Base-by-base conservation (phyloP, 257 asterid genomes). In the Nicotiana attenuata region DNA sequence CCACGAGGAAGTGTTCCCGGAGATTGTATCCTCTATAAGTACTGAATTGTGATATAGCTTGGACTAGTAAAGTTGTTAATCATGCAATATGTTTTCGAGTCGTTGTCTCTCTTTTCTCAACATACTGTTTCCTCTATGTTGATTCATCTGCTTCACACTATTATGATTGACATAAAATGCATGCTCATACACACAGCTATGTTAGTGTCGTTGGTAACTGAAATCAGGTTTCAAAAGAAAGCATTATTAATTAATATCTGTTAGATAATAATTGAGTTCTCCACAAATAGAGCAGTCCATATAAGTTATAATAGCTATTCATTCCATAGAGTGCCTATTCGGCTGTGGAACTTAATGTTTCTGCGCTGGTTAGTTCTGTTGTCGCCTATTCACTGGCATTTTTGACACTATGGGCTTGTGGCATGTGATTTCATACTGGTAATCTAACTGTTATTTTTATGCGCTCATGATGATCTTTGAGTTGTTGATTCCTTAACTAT, bases 1-100 rank as follows among this genome's bases (percentile, higher is more conserved):
- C 97, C 99, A 60, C 91, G 82, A 83, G 99, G 97, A 87, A 90
- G 81, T 85, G 89, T 83, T 59, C 87, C 87, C 75, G 97, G 97
- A 83, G 99, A 96, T 87, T 96, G 98, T 96, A 96, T 92, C 99
- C 98, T 83, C 45, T 85, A 77, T 66, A 52, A 50, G 15, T 71
- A 45, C 10, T 71, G 35, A 35, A 8, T 71, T 13, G 59, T 45
- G 38, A 71, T 71, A 45, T 71, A 22, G 60, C 24, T 71, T 19
- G 19, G 38, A 6, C 60, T 45, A 45, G 60, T 13, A 22, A 14
- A 65, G 31, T 29, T 64, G 45, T 56, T 53, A 45, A 50, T 31
- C 63, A 71, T 71, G 63, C 45, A 24, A 75, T 50, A 3, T 33
- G 28, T 26, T 53, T 50, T 50, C 10, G 9, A 15, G 41, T 73